Evolutionary conservation across 306 rosid species (phyloP).

Genomic region (Prunus mongolica): DNA sequence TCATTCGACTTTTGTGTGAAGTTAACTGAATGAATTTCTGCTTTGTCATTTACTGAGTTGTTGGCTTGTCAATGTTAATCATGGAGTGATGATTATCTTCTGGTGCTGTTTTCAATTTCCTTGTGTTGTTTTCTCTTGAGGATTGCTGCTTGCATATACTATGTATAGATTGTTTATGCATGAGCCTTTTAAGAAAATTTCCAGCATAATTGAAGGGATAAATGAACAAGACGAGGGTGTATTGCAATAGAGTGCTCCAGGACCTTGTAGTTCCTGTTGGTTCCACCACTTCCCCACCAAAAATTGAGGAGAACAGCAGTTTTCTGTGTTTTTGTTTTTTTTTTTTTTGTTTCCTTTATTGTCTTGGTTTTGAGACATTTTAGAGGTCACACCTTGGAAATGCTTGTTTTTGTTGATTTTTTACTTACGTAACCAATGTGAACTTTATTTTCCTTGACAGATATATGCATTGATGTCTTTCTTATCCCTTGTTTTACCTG

Average conservation of each 20-base stretch:
- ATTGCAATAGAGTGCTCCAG: neutral
- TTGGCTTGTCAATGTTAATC: neutral
- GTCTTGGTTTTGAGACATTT: neutral
- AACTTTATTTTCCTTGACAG: conserved; percentile 38
- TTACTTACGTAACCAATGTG: conserved; percentile 8
- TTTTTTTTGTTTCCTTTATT: neutral
- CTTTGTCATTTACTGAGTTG: neutral
- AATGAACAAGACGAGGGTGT: neutral
- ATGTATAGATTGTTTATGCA: neutral
- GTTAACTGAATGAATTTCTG: neutral
- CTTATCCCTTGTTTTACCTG: conserved; percentile 80
- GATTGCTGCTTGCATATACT: neutral
- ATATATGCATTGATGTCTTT: conserved; percentile 91
- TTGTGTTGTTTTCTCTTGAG: too few relatives aligned
- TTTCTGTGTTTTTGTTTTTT: neutral
- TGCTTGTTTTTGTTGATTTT: conserved; percentile 9
- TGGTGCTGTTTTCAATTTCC: neutral
- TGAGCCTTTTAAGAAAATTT: neutral
- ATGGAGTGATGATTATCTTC: neutral
- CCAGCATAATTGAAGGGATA: neutral
- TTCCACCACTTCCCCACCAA: neutral
- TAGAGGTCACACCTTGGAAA: conserved; percentile 2
- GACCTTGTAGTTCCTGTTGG: neutral
- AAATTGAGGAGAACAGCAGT: neutral
- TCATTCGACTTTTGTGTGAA: neutral